phyloP scores from a whole-genome alignment of 2,329 filamentous ascomycete genomes.

The Diaporthe velutina region DNA sequence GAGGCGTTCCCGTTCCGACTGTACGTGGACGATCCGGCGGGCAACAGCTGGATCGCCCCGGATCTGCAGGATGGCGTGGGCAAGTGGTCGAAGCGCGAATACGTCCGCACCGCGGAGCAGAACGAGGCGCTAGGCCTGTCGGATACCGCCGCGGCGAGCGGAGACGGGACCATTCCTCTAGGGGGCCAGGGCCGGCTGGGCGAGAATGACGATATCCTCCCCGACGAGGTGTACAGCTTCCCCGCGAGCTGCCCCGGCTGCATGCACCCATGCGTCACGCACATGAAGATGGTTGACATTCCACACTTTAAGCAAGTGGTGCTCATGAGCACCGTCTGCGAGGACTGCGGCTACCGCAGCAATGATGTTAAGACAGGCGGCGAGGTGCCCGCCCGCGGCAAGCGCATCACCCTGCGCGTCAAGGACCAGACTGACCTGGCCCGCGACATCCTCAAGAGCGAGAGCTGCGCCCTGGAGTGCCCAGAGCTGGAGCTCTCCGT shows the following conservation, averaged over 20 bases:
- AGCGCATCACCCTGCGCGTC: slow-evolving; percentile 84
- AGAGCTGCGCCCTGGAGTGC: slow-evolving; percentile 89
- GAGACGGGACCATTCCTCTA: slow-evolving; percentile 64
- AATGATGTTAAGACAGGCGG: slow-evolving; percentile 99
- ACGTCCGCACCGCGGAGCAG: slow-evolving; percentile 84
- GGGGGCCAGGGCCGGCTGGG: slow-evolving; percentile 53
- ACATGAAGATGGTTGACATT: slow-evolving; percentile 99
- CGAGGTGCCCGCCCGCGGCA: slow-evolving; percentile 87
- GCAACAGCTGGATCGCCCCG: slow-evolving; percentile 97
- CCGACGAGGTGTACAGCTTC: slow-evolving; percentile 93
- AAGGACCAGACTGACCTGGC: slow-evolving; percentile 79
- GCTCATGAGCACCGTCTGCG: slow-evolving; percentile 93
- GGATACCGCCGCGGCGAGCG: slow-evolving; percentile 64
- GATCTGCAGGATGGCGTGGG: slow-evolving; percentile 82
- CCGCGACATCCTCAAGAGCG: slow-evolving; percentile 95
- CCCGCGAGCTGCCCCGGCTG: slow-evolving; percentile 94
- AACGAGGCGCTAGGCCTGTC: slow-evolving; percentile 87
- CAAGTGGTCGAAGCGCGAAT: slow-evolving; percentile 91
- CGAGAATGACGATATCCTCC: slow-evolving; percentile 83
- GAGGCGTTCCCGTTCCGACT: slow-evolving; percentile 89
- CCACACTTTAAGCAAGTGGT: slow-evolving; percentile 98
- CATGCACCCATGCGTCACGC: slow-evolving; percentile 85
- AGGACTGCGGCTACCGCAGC: slow-evolving; percentile 91
- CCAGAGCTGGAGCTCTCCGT: slow-evolving; percentile 89
- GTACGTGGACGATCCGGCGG: slow-evolving; percentile 89